Evolutionary conservation across 176 grass and related monocot species (phyloP).

Genomic region (Aegilops tauschii): DNA sequence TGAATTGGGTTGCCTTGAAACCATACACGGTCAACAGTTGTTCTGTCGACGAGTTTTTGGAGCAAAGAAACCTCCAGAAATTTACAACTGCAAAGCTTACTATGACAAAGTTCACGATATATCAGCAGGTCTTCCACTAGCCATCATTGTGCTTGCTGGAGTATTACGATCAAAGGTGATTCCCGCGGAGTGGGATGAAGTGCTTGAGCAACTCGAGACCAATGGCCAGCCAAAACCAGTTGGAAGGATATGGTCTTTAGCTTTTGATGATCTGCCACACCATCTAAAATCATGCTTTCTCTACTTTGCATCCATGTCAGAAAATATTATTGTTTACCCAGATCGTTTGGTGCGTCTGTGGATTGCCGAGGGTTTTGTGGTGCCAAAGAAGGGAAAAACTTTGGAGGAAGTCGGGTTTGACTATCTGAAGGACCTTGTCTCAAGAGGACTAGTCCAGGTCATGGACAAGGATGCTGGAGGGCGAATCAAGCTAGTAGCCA

Average conservation of each 20-base stretch:
- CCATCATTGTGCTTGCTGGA: slow-evolving; percentile 42
- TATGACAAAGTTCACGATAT: slow-evolving; percentile 38
- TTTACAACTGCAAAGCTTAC: slow-evolving; percentile 30
- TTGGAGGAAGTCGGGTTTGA: slow-evolving; percentile 32
- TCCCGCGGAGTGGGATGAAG: slow-evolving; percentile 32
- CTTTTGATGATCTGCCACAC: slow-evolving; percentile 48
- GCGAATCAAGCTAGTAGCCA: slow-evolving; percentile 31
- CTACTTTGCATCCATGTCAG: slow-evolving; percentile 40
- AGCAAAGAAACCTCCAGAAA: slow-evolving; percentile 23
- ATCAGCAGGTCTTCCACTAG: slow-evolving; percentile 42
- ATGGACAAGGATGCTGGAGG: slow-evolving; percentile 35
- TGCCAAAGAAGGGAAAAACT: slow-evolving; percentile 31
- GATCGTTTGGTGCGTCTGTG: slow-evolving; percentile 39
- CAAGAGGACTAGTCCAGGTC: slow-evolving; percentile 45
- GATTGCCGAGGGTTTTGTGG: slow-evolving; percentile 45
- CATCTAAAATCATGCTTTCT: slow-evolving; percentile 56
- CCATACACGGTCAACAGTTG: slow-evolving; percentile 21
- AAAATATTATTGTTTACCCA: slow-evolving; percentile 31
- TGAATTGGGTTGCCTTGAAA: slow-evolving; percentile 23
- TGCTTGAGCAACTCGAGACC: slow-evolving; percentile 32
- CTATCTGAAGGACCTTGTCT: slow-evolving; percentile 39
- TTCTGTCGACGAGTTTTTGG: slow-evolving; percentile 38
- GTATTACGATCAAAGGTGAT: slow-evolving; percentile 39
- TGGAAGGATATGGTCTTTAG: slow-evolving; percentile 30
- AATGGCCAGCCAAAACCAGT: slow-evolving; percentile 43